Evolutionary conservation across 2,329 filamentous ascomycete species (phyloP), one percentile per base, ranked within the genome.

Genomic region (Chaetomiaceae sp.): DNA sequence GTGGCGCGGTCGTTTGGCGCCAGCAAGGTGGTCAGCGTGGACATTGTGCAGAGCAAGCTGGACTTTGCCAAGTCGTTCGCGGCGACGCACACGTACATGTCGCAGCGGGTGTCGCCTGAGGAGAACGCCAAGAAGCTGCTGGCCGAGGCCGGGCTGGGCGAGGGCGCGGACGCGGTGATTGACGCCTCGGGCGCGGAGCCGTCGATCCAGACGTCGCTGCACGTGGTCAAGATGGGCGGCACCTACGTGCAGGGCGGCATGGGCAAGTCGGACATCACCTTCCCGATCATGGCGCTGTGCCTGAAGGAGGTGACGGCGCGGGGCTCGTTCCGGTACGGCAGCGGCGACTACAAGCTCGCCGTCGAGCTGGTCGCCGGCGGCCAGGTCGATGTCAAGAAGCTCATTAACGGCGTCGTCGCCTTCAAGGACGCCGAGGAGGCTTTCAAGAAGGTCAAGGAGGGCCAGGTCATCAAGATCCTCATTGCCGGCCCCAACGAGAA

Each of bases 241-340:
- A 83, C 77, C 14, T 91, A 88, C 59, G 83, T 94, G 8, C 88
- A 94, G 69, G 88, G 83, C 49, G 90, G 90, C 45, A 95, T 96
- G 88, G 91, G 91, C 61, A 86, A 84, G 63, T 67, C 81, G 32
- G 87, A 95, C 60, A 90, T 96, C 65, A 86, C 69, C 8, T 95
- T 96, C 72, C 91, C 91, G 42, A 95, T 97, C 64, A 86, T 91
- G 78, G 84, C 86, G 5, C 74, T 94, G 62, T 94, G 89, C 65
- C 76, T 83, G 41, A 96, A 96, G 71, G 91, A 97, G 72, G 74
- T 95, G 42, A 94, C 83, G 10, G 76, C 86, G 38, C 86, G 84
- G 62, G 91, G 91, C 18, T 90, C 84, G 52, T 97, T 97, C 75
- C 80, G 91, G 32, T 97, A 97, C 66, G 84, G 84, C 3, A 78